Evolutionary conservation across 1,284 basidiomycete genomes (phyloP), one percentile per base, ranked within the genome.

Genomic region (Apiotrichum sp.): DNA sequence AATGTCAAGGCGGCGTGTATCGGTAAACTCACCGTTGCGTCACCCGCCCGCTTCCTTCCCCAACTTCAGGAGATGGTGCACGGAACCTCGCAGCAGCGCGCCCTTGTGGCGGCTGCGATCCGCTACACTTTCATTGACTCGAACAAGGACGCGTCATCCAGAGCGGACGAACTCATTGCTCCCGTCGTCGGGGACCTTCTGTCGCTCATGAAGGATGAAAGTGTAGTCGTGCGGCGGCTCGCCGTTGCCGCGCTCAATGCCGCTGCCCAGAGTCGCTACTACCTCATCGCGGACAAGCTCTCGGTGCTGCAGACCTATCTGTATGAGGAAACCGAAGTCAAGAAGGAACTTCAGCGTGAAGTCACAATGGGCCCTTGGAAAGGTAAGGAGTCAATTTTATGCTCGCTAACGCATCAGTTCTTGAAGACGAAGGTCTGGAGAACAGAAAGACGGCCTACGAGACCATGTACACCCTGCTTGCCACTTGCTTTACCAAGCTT

Each of bases 361-460:
- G 93, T 98, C 7, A 86, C 90, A 69, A 98, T 98, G 96, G 96
- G 96, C 13, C 96, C 96, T 0, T 99, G 93, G 87, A 93, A 88
- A 52, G 91, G 81, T 71, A 73, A 78, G 74, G 70, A 56, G 8
- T 41, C 6, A 3, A 29, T 7, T 16, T 34, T 39, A 35, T 42
- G 38, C 2, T 10, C 47, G 48, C 56, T 57, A 41, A 52, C 52
- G 41, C 1, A 47, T 38, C 59, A 74, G 71, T 71, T 40, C 67
- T 64, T 55, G 68, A 71, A 60, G 75, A 77, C 55, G 74, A 74
- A 51, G 75, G 75, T 3, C 57, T 77, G 45, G 73, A 75, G 64
- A 77, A 77, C 63, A 61, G 90, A 53, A 93, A 95, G 80, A 93
- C 90, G 0, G 95, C 95, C 2, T 98, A 90, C 76, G 95, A 98